These are phyloP conservation scores for Aspergillus udagawae DNA, from an alignment of 2,329 filamentous ascomycete species.

Conservation along the genomic window DNA sequence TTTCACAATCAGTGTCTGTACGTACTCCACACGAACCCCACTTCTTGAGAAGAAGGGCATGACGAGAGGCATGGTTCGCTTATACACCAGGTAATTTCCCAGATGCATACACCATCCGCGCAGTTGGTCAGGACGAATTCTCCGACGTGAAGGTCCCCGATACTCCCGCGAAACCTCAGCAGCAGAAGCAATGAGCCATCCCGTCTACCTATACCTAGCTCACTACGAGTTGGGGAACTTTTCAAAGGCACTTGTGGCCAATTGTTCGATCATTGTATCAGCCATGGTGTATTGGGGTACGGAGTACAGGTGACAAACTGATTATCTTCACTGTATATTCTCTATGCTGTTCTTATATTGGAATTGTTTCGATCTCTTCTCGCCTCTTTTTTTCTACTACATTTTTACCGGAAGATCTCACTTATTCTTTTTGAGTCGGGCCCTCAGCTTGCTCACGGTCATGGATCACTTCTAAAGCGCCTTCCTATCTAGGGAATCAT, in stretches of 20 bases:
- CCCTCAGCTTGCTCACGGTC: too few relatives aligned
- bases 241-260: neutral
- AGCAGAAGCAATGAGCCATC: constrained; percentile 24
- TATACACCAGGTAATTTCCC: neutral
- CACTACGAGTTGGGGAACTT: neutral
- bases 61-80: constrained; percentile 1
- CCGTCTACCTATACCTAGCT: neutral
- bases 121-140: constrained; percentile 94
- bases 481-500: neutral
- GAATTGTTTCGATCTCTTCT: neutral
- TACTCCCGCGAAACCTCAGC: constrained; percentile 46
- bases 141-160: constrained; percentile 90
- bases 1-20: constrained; percentile 85
- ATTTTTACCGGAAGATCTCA: neutral
- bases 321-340: neutral
- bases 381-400: neutral
- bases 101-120: constrained; percentile 72
- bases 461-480: neutral
- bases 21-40: constrained; percentile 37
- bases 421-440: too few relatives aligned
- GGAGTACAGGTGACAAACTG: constrained; percentile 9
- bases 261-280: neutral
- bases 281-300: constrained; percentile 11
- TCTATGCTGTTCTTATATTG: neutral
- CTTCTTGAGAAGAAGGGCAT: neutral